phyloP scores from a whole-genome alignment of 192 early-diverging fungal genomes.

The Coemansia furcata region DNA sequence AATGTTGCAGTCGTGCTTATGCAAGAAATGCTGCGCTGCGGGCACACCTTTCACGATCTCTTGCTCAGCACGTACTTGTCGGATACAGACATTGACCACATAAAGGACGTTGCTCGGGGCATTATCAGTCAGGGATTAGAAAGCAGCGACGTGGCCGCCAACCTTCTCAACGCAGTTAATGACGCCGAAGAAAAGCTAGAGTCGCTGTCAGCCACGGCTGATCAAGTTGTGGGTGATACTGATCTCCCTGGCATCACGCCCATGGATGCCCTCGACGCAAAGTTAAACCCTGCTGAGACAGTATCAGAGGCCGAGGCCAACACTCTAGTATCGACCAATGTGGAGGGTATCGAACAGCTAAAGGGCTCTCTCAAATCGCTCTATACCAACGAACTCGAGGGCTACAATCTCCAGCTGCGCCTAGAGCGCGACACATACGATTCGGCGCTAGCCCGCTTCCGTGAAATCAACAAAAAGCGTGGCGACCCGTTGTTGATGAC shows the following conservation, averaged over 20 bases:
- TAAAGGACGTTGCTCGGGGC: conserved; percentile 42
- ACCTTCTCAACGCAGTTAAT: conserved; percentile 29
- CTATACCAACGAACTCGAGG: conserved; percentile 53
- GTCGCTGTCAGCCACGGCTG: conserved; percentile 5
- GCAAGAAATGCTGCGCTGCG: conserved; percentile 50
- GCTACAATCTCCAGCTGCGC: conserved; percentile 72
- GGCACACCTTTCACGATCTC: conserved; percentile 38
- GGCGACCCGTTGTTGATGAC: conserved; percentile 57
- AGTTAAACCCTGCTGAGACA: background rate
- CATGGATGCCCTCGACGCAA: background rate
- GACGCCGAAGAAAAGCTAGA: conserved; percentile 32
- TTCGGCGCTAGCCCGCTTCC: conserved; percentile 66
- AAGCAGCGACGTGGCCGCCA: conserved; percentile 22
- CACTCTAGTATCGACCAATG: conserved; percentile 50
- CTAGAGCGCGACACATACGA: conserved; percentile 81
- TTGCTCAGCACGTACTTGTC: conserved; percentile 51
- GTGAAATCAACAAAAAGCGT: conserved; percentile 57
- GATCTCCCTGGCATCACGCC: background rate
- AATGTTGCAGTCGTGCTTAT: conserved; percentile 48
- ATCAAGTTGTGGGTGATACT: background rate
- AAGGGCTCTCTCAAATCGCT: conserved; percentile 64
- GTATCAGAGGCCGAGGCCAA: conserved; percentile 20
- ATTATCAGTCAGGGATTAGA: conserved; percentile 26
- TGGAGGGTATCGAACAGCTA: conserved; percentile 76
- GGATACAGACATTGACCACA: conserved; percentile 40